phyloP scores from a whole-genome alignment of 257 asterid species.

The Nicotiana attenuata region DNA sequence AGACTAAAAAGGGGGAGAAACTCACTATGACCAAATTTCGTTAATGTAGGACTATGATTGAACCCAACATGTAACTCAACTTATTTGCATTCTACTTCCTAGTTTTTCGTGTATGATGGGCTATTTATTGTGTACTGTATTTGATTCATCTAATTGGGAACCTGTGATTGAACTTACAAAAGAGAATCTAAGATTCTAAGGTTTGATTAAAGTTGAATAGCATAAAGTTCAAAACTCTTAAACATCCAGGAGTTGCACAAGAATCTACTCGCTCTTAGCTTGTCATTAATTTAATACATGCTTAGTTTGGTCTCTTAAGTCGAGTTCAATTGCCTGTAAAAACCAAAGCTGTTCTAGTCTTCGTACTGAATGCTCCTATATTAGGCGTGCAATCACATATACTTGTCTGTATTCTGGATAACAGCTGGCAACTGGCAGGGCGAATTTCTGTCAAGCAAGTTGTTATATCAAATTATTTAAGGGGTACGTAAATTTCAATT shows the following conservation, averaged over 20 bases:
- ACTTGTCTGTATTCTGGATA: background rate
- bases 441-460: background rate
- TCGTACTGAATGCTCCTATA: background rate
- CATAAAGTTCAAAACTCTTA: background rate
- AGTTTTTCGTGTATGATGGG: background rate
- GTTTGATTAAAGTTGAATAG: background rate
- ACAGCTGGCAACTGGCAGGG: background rate
- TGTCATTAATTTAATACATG: background rate
- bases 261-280: background rate
- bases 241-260: background rate
- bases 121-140: background rate
- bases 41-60: too few species aligned
- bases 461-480: background rate
- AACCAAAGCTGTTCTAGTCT: background rate
- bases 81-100: background rate
- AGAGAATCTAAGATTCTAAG: background rate
- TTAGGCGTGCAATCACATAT: background rate
- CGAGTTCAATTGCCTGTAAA: background rate
- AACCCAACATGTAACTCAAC: background rate
- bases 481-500: background rate
- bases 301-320: background rate
- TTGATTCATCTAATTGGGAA: background rate
- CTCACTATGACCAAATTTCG: too few species aligned
- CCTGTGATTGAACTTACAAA: background rate
- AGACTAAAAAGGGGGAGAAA: too few species aligned